Percentiles rank a stretch among this genome's conserved stretches.
Evolutionary conservation across 768 basidiomycete species (phyloP).

Genomic region (Boletus sensibilis): DNA sequence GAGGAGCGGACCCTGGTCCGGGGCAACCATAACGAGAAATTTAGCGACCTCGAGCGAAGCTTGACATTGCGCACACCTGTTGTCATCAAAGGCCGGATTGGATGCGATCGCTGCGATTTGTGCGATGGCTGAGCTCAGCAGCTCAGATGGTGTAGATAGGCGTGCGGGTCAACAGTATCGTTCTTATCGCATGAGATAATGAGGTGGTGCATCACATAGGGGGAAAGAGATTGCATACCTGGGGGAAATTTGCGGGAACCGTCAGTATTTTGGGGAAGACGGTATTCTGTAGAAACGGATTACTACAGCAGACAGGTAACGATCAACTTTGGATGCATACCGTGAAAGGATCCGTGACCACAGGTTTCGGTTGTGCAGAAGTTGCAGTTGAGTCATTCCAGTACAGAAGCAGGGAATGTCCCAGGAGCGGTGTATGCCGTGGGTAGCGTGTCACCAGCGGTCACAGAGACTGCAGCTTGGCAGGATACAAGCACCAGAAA

Average conservation of each 20-base stretch:
- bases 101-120: too few relatives aligned
- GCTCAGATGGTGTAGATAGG: constrained; percentile 24
- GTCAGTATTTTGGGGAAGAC: constrained; percentile 59
- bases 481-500: not conserved
- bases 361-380: constrained; percentile 64
- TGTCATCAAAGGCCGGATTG: constrained; percentile 36
- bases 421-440: constrained; percentile 60
- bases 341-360: constrained; percentile 65
- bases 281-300: constrained; percentile 40
- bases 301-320: not conserved
- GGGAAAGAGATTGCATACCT: constrained; percentile 22
- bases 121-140: constrained; percentile 39
- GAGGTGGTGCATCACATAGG: not conserved
- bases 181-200: constrained; percentile 24
- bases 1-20: constrained; percentile 41
- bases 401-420: constrained; percentile 61
- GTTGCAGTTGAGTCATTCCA: constrained; percentile 72
- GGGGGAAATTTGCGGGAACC: constrained; percentile 55
- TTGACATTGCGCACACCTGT: constrained; percentile 39
- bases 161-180: constrained; percentile 44
- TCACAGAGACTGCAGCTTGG: not conserved
- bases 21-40: constrained; percentile 41
- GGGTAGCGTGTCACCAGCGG: not conserved
- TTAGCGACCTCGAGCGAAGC: constrained; percentile 41
- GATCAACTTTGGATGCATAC: constrained; percentile 35